Evolutionary conservation across 352 stramenopile species (phyloP).

Genomic region (Phytophthora hibernalis): DNA sequence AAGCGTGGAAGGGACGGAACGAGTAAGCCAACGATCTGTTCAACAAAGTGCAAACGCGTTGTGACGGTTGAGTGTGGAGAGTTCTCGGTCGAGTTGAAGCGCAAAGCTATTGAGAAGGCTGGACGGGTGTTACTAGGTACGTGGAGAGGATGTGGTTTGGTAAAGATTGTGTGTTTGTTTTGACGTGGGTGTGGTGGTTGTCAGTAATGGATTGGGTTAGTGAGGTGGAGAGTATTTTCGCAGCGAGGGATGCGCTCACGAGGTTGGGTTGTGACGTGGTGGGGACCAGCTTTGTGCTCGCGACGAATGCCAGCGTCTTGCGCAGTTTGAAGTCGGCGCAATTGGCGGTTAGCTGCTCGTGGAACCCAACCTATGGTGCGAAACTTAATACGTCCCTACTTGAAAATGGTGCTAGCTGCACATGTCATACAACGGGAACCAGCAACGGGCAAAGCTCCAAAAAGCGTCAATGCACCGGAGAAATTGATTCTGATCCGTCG

Average conservation of each 20-base stretch:
- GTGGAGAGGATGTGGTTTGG: neutral
- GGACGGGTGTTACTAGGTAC: conserved; percentile 43
- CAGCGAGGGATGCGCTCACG: conserved; percentile 49
- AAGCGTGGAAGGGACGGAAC: conserved; percentile 19
- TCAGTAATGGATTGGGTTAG: conserved; percentile 69
- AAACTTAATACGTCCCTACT: conserved; percentile 29
- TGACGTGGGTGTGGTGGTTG: neutral
- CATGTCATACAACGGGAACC: conserved; percentile 16
- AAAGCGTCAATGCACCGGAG: conserved; percentile 23
- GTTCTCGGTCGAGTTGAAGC: conserved; percentile 42
- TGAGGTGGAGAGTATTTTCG: conserved; percentile 48
- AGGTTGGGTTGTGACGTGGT: conserved; percentile 54
- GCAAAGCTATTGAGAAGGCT: conserved; percentile 25
- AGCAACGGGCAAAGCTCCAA: conserved; percentile 25
- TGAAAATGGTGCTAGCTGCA: conserved; percentile 3
- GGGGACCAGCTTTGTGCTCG: conserved; percentile 56
- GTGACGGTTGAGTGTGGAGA: conserved; percentile 32
- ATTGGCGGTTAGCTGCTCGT: conserved; percentile 55
- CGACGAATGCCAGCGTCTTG: conserved; percentile 45
- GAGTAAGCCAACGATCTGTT: conserved; percentile 12
- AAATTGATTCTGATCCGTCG: conserved; percentile 29
- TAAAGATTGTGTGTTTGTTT: neutral
- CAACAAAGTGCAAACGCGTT: conserved; percentile 35
- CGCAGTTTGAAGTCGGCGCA: conserved; percentile 46
- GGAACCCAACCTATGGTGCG: conserved; percentile 46